Conservation (phyloP, 345 rosid species). For the Bretschneidera sinensis region DNA sequence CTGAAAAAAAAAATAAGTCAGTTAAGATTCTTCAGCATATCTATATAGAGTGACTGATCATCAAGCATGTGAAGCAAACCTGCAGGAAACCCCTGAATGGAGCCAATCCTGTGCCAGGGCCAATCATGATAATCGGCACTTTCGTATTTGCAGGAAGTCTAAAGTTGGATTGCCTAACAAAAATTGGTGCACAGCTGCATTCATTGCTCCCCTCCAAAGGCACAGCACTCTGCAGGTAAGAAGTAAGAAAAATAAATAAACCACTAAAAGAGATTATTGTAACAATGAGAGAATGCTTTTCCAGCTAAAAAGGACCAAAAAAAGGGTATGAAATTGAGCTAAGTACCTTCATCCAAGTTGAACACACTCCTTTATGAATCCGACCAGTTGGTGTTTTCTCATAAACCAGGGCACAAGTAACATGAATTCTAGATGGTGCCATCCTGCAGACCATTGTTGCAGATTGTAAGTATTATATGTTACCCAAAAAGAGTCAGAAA, state of each 20-base stretch:
- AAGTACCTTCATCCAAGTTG: slow-evolving; percentile 87
- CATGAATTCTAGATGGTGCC: slow-evolving; percentile 81
- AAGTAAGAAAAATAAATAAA: background rate
- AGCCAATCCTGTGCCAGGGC: slow-evolving; percentile 98
- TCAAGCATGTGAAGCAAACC: slow-evolving; percentile 29
- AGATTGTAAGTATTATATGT: background rate
- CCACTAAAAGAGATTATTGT: background rate
- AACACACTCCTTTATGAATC: slow-evolving; percentile 88
- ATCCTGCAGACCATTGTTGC: slow-evolving; percentile 44
- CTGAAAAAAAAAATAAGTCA: slow-evolving; percentile 26
- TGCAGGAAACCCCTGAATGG: slow-evolving; percentile 98
- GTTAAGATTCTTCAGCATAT: background rate
- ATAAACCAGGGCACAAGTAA: slow-evolving; percentile 90
- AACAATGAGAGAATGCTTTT: too few species aligned
- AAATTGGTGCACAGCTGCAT: slow-evolving; percentile 85
- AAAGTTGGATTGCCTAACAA: slow-evolving; percentile 87
- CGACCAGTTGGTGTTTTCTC: slow-evolving; percentile 85
- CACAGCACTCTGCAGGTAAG: slow-evolving; percentile 49
- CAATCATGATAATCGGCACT: slow-evolving; percentile 88
- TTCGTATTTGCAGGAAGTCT: slow-evolving; percentile 74
- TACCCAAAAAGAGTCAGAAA: background rate
- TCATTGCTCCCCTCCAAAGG: slow-evolving; percentile 58
- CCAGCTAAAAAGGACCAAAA: too few species aligned
- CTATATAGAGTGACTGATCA: background rate
- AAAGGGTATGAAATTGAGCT: background rate